These are phyloP conservation scores for Rhizopus sp. DNA, from an alignment of 371 early-diverging fungal genomes.

Conservation along the genomic window DNA sequence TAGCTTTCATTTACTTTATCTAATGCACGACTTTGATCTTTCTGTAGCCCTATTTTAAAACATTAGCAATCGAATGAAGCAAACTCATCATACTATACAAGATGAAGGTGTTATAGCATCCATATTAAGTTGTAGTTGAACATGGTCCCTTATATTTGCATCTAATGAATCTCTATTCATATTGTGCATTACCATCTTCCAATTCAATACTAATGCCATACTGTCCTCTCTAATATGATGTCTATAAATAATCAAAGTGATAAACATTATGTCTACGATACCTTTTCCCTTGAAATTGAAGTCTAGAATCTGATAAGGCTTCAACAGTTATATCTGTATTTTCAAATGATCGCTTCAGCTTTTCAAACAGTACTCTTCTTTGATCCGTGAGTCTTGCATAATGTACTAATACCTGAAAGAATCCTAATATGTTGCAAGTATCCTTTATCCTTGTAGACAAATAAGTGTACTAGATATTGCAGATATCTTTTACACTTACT, in stretches of 20 bases:
- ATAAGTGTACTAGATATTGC: not conserved
- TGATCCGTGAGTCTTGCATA: constrained; percentile 29
- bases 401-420: constrained; percentile 35
- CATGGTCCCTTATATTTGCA: constrained; percentile 14
- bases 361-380: constrained; percentile 20
- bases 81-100: not conserved
- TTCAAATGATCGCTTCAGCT: constrained; percentile 7
- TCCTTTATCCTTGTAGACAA: constrained; percentile 26
- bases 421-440: constrained; percentile 29
- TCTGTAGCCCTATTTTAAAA: constrained; percentile 5
- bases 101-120: constrained; percentile 6
- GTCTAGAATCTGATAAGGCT: constrained; percentile 11
- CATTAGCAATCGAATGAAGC: not conserved
- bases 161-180: constrained; percentile 6
- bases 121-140: constrained; percentile 2
- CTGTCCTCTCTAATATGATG: constrained; percentile 2
- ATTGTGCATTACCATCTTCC: constrained; percentile 16
- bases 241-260: not conserved
- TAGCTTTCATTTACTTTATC: constrained; percentile 9
- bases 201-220: constrained; percentile 15
- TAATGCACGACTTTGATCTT: not conserved
- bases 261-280: constrained; percentile 3
- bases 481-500: constrained; percentile 15
- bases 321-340: constrained; percentile 14
- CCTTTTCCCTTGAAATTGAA: constrained; percentile 27